Base-by-base conservation (phyloP, 331 rosid species). In the Cydonia oblonga region DNA sequence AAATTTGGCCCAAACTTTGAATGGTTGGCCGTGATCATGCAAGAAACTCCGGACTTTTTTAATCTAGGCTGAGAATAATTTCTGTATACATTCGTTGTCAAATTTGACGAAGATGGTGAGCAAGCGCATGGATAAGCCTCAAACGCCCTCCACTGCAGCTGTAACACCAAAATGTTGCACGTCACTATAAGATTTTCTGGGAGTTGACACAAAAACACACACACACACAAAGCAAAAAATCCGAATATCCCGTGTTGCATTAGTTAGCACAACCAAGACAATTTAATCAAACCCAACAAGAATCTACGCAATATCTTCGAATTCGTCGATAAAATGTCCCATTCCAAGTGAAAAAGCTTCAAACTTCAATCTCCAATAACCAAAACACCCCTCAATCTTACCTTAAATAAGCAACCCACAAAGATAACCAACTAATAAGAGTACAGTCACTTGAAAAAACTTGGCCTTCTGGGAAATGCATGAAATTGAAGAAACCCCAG, bases 61-160 rank as follows among this genome's bases (percentile, higher is more conserved):
- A 81, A 84, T 65, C 64, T 87, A 68, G 76, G 28, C 72, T 32
- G 80, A 64, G 80, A 78, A 76, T 66, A 52, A 70, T 57, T 85
- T 13, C 68, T 72, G 61, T 63, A 81, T 58, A 59, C 81, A 38
- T 76, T 52, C 19, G 77, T 51, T 4, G 79, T 35, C 70, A 71
- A 35, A 68, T 67, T 76, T 5, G 79, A 51, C 19, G 79, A 64
- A 62, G 61, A 66, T 3, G 84, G 87, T 30, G 76, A 71, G 76
- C 57, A 76, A 33, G 75, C 40, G 44, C 53, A 73, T 3, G 82
- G 73, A 29, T 72, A 79, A 56, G 30, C 77, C 65, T 82, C 84
- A 70, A 86, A 77, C 28, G 69, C 82, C 74, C 77, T 85, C 75
- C 84, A 77, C 77, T 91, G 97, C 82, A 91, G 60, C 90, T 88